Evolutionary conservation across 129 eudicot genomes (phyloP).

Genomic region (Flaveria ramosissima): DNA sequence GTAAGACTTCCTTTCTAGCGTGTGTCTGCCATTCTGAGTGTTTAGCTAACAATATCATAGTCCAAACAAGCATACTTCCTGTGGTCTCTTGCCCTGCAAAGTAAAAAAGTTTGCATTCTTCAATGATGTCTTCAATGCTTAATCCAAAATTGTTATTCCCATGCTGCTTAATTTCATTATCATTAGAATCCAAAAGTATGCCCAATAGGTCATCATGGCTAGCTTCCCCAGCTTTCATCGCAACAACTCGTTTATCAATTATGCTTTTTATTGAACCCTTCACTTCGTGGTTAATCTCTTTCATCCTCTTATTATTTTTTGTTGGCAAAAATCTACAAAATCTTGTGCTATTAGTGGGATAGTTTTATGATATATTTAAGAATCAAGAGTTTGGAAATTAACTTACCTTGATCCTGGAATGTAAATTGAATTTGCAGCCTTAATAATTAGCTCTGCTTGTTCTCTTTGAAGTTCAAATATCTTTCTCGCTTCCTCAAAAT

Average conservation of each 20-base stretch:
- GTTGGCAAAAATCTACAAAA: not conserved
- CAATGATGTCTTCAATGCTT: slow-evolving; percentile 35
- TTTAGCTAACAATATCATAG: slow-evolving; percentile 35
- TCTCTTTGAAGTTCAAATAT: not conserved
- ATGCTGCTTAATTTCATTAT: not conserved
- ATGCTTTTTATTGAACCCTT: not conserved
- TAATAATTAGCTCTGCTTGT: not conserved
- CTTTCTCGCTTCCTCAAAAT: not conserved
- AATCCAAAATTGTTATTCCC: slow-evolving; percentile 13
- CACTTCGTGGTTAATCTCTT: not conserved
- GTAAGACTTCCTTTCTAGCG: slow-evolving; percentile 37
- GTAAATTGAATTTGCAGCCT: not conserved
- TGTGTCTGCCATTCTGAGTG: slow-evolving; percentile 28
- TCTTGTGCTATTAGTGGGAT: not conserved
- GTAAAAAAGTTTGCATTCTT: slow-evolving; percentile 37
- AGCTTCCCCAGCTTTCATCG: not conserved
- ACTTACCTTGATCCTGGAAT: not conserved
- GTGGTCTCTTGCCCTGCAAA: slow-evolving; percentile 36
- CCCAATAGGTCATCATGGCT: not conserved
- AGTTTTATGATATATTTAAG: not conserved
- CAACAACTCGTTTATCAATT: not conserved
- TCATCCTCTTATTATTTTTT: not conserved
- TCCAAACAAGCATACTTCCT: slow-evolving; percentile 27
- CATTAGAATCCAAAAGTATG: not conserved
- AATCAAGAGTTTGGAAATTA: not conserved